Base-by-base conservation (phyloP, 805 yeast genomes). In the Candida coquimbonensis region DNA sequence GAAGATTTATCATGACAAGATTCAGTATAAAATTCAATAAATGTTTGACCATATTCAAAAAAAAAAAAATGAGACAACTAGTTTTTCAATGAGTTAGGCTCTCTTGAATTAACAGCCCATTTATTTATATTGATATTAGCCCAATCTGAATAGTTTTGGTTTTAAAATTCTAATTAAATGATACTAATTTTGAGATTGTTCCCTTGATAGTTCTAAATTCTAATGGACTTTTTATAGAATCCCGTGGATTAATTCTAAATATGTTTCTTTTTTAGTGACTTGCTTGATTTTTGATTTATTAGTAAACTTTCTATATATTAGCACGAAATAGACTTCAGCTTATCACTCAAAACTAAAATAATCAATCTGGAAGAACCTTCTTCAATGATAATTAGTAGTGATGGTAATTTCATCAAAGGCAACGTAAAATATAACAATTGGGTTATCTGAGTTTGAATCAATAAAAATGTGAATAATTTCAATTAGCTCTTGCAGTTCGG, bases 231-330 rank as follows among this genome's bases (percentile, higher is more conserved):
- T 77, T 70, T 45, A 87, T 82, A 9, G 77, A 70, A 63, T 89
- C 91, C 95, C 97, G 93, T 2, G 99, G 99, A 57, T 93, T 93
- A 34, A 91, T 81, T 35, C 87, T 63, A 4, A 86, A 49, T 4
- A 96, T 82, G 12, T 95, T 90, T 25, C 77, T 66, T 27, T 66
- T 27, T 77, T 66, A 13, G 72, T 72, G 45, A 93, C 19, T 17
- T 17, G 19, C 3, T 17, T 17, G 19, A 17, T 17, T 17, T 17
- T 17, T 17, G 19, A 17, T 17, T 17, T 17, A 17, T 17, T 17
- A 17, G 19, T 17, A 69, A 7, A 91, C 78, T 6, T 21, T 71
- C 66, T 1, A 93, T 77, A 25, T 3, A 3, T 17, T 17, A 17
- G 19, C 19, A 17, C 19, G 2, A 17, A 17, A 17, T 17, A 17